Percentiles rank a stretch among this genome's conserved stretches.
Conservation (phyloP, 495 filamentous ascomycete genomes). For the Filosporella fistucella region DNA sequence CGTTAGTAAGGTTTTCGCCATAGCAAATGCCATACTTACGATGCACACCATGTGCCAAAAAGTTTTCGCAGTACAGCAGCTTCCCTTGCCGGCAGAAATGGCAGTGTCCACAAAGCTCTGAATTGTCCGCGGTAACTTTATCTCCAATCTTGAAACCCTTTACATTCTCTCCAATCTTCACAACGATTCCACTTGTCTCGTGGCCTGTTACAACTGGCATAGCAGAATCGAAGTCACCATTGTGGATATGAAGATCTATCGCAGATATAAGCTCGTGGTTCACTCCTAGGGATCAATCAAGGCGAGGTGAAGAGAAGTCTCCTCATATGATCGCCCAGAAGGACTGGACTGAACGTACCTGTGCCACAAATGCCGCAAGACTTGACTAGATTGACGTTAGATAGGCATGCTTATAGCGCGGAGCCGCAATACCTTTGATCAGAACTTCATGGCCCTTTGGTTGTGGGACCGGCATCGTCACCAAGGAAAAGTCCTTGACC, state of each 20-base stretch:
- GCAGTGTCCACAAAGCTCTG: slow-evolving; percentile 9
- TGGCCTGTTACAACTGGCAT: slow-evolving; percentile 31
- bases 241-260: slow-evolving; percentile 8
- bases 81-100: slow-evolving; percentile 11
- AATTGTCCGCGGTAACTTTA: slow-evolving; percentile 30
- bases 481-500: slow-evolving; percentile 6
- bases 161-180: slow-evolving; percentile 46
- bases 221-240: slow-evolving; percentile 10
- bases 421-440: slow-evolving; percentile 6
- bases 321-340: too few relatives aligned
- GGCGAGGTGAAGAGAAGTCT: too few relatives aligned
- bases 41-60: slow-evolving; percentile 12
- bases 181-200: slow-evolving; percentile 50
- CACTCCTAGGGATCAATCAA: too few relatives aligned
- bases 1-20: neutral
- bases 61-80: slow-evolving; percentile 12
- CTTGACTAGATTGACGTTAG: slow-evolving; percentile 2
- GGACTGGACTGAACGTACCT: too few relatives aligned
- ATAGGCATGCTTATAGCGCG: neutral
- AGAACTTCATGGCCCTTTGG: slow-evolving; percentile 8
- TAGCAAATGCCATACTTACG: neutral
- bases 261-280: too few relatives aligned
- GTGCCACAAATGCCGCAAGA: slow-evolving; percentile 7
- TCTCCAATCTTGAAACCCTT: slow-evolving; percentile 53
- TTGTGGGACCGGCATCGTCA: slow-evolving; percentile 10